Conservation (phyloP, 2,329 filamentous ascomycete species). For the Cercospora citrullina region DNA sequence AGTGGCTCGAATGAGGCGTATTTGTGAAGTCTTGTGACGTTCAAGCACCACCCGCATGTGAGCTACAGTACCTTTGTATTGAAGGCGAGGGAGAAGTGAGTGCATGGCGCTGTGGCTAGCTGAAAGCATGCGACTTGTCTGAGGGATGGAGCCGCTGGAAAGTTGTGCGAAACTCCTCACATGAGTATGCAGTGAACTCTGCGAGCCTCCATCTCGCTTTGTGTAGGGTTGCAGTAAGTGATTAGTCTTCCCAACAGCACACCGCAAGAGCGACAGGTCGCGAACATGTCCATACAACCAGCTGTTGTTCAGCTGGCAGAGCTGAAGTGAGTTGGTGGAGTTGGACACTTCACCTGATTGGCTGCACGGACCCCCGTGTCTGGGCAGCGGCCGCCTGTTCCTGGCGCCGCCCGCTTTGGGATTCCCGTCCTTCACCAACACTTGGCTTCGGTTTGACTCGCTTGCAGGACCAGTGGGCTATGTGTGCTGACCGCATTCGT, state of each 20-base stretch:
- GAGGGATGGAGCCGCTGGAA: background rate
- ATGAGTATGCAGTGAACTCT: background rate
- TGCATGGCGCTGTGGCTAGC: background rate
- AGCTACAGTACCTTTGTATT: background rate
- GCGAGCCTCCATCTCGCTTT: background rate
- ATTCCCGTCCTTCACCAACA: background rate
- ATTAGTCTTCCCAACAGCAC: background rate
- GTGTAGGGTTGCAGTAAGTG: background rate
- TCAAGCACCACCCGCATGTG: background rate
- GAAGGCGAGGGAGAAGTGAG: background rate
- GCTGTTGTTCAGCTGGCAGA: background rate
- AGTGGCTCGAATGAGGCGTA: background rate
- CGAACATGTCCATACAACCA: background rate
- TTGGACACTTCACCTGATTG: background rate
- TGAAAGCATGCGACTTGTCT: background rate
- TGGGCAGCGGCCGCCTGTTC: background rate
- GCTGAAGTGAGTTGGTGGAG: background rate
- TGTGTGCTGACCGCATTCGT: background rate
- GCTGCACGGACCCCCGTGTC: background rate
- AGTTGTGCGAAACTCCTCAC: background rate
- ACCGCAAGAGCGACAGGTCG: background rate
- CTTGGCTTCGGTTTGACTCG: background rate
- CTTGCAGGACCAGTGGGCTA: background rate
- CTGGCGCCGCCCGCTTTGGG: background rate
- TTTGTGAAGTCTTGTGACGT: background rate